phyloP scores from a whole-genome alignment of 176 grass and related monocot genomes.

The Raddia distichophylla region DNA sequence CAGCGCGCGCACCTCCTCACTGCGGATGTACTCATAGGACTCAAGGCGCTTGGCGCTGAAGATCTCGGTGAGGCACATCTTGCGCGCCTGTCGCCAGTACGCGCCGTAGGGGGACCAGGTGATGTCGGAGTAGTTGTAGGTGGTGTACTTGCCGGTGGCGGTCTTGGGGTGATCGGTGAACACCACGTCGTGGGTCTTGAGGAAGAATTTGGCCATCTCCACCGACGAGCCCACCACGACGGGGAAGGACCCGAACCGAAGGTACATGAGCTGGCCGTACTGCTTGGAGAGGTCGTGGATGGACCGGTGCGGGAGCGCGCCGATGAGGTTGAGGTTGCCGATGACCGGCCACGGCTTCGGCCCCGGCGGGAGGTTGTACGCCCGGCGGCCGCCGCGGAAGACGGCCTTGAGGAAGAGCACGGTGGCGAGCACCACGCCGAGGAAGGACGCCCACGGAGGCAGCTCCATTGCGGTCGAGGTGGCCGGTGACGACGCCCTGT shows the following conservation, averaged over 20 bases:
- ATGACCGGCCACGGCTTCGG: slow-evolving; percentile 72
- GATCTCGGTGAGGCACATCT: slow-evolving; percentile 87
- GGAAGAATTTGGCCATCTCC: slow-evolving; percentile 69
- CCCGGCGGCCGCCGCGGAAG: slow-evolving; percentile 18
- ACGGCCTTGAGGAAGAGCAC: slow-evolving; percentile 43
- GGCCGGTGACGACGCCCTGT: neutral
- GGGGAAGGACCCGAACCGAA: slow-evolving; percentile 66
- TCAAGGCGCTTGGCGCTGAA: slow-evolving; percentile 77
- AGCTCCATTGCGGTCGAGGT: slow-evolving; percentile 46
- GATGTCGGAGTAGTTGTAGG: slow-evolving; percentile 82
- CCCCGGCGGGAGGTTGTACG: slow-evolving; percentile 68
- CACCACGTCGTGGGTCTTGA: slow-evolving; percentile 68
- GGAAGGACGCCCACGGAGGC: slow-evolving; percentile 43
- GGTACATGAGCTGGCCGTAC: slow-evolving; percentile 60
- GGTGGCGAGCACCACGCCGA: slow-evolving; percentile 47
- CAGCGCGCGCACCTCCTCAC: slow-evolving; percentile 57
- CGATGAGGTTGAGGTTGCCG: slow-evolving; percentile 74
- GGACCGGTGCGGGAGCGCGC: slow-evolving; percentile 72
- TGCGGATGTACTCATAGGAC: slow-evolving; percentile 76
- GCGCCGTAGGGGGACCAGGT: slow-evolving; percentile 78
- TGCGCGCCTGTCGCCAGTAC: slow-evolving; percentile 76
- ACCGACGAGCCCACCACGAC: slow-evolving; percentile 76
- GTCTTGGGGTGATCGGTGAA: slow-evolving; percentile 73
- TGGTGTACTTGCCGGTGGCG: slow-evolving; percentile 70
- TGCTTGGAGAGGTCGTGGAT: slow-evolving; percentile 58